Evolutionary conservation across 2,329 filamentous ascomycete genomes (phyloP).

Genomic region (Alternaria triticina): DNA sequence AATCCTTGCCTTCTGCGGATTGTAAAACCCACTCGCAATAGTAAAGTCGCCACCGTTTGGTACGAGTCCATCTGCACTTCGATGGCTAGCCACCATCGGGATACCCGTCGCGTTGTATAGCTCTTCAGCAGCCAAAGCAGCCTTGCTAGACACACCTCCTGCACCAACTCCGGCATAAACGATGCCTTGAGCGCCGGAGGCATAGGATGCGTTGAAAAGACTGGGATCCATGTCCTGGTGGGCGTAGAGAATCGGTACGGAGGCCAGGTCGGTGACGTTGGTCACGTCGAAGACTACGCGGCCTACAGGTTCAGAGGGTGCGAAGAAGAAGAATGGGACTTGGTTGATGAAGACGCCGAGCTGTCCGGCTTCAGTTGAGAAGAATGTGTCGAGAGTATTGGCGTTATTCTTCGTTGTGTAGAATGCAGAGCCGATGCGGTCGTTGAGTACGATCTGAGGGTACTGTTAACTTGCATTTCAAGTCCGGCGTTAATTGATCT

Average conservation of each 20-base stretch:
- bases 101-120: slow-evolving; percentile 55
- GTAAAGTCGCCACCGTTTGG: slow-evolving; percentile 40
- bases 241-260: slow-evolving; percentile 64
- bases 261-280: slow-evolving; percentile 57
- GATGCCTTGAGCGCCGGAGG: slow-evolving; percentile 60
- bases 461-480: neutral
- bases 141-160: slow-evolving; percentile 52
- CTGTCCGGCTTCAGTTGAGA: slow-evolving; percentile 59
- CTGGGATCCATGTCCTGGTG: slow-evolving; percentile 60
- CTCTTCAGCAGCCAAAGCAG: slow-evolving; percentile 48
- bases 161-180: slow-evolving; percentile 64
- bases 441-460: slow-evolving; percentile 61
- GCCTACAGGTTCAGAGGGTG: slow-evolving; percentile 53
- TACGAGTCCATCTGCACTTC: slow-evolving; percentile 62
- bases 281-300: slow-evolving; percentile 52
- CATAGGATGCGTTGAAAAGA: slow-evolving; percentile 58
- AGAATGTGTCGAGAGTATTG: slow-evolving; percentile 69
- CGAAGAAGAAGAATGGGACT: slow-evolving; percentile 66
- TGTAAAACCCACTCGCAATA: slow-evolving; percentile 60
- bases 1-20: slow-evolving; percentile 63
- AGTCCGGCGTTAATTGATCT: fast-evolving
- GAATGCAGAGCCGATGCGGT: slow-evolving; percentile 64
- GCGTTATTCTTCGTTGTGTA: slow-evolving; percentile 68
- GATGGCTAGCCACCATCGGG: slow-evolving; percentile 59
- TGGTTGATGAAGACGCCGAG: slow-evolving; percentile 66